Evolutionary conservation across 768 basidiomycete species (phyloP), one percentile per base, ranked within the genome.

Genomic region (Mrakia frigida): DNA sequence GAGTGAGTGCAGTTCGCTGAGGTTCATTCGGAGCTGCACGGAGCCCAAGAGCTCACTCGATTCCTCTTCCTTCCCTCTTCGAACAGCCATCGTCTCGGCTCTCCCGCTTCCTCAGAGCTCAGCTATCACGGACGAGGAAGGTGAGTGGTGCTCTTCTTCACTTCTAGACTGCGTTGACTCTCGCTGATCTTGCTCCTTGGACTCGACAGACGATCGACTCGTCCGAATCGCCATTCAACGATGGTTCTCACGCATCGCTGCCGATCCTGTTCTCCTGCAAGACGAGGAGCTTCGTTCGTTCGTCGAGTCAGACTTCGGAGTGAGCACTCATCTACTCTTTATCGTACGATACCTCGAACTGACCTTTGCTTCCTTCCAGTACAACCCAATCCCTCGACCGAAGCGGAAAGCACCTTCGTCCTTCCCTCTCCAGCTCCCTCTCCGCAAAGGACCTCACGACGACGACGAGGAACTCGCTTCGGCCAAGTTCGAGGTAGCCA

Each of bases 281-380:
- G 96, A 98, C 80, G 97, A 98, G 81, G 97, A 99, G 82, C 83
- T 98, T 76, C 89, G 96, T 41, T 91, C 91, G 23, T 99, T 99
- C 82, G 88, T 99, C 77, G 97, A 99, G 84, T 94, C 90, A 79
- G 96, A 98, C 83, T 99, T 98, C 85, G 97, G 97, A 5, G 87
- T 87, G 77, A 78, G 86, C n/a, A n/a, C n/a, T n/a, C n/a, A n/a
- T n/a, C n/a, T n/a, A n/a, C n/a, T n/a, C n/a, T n/a, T n/a, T n/a
- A n/a, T n/a, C 83, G 7, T 25, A 6, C 10, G 43, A 70, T 70
- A 59, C 1, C 33, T 39, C 61, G 13, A 10, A 11, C n/a, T 67
- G 25, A 28, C 4, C 65, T 52, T 28, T 21, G 25, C 39, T 56
- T 46, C 18, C 18, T 31, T 28, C 28, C 80, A 84, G 84, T 84